Base-by-base conservation (phyloP, 2,329 filamentous ascomycete genomes). In the Paraconiothyrium brasiliense region DNA sequence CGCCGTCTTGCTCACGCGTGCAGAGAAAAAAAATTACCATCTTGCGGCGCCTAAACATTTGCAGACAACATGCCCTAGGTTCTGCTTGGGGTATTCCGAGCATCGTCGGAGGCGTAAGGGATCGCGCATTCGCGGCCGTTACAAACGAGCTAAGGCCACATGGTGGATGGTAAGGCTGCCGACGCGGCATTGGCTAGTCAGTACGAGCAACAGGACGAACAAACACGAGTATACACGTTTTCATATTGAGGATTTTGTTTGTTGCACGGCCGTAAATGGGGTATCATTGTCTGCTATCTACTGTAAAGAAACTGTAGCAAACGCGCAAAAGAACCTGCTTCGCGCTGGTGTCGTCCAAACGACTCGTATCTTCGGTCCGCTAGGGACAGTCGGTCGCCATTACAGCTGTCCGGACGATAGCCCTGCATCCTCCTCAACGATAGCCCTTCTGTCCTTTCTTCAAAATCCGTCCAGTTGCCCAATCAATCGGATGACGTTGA, bases 281-380 rank as follows among this genome's bases (percentile, higher is more conserved):
- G 37, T 46, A 55, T 55, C 39, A 46, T 44, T 44, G n/a, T 24
- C 16, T 35, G 24, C 27, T 55, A 55, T 22, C 30, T 44, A 30
- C 4, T 6, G 1, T 30, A 30, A 30, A 30, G 41, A 22, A 44
- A 34, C 27, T 34, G n/a, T 39, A 27, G 34, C 34, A 52, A n/a
- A 16, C 27, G 24, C 52, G 39, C 52, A 55, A 34, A n/a, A 34
- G 37, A 27, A 35, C 52, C 52, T 7, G 39, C 52, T 34, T 34
- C 27, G 52, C 52, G 39, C 37, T 39, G 22, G 34, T 9, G 35
- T 55, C 11, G 30, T 16, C 46, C 39, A 22, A 34, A 46, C 37
- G 5, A 32, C 39, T 8, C 14, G 8, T 14, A 6, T n/a, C n/a
- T 55, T 20, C 52, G 27, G 13, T 34, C 24, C 24, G 7, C 9